Percentiles rank a stretch among this genome's conserved stretches.
These are phyloP conservation scores for Cucumis cinereus DNA, from an alignment of 306 rosid species.

Conservation along the genomic window DNA sequence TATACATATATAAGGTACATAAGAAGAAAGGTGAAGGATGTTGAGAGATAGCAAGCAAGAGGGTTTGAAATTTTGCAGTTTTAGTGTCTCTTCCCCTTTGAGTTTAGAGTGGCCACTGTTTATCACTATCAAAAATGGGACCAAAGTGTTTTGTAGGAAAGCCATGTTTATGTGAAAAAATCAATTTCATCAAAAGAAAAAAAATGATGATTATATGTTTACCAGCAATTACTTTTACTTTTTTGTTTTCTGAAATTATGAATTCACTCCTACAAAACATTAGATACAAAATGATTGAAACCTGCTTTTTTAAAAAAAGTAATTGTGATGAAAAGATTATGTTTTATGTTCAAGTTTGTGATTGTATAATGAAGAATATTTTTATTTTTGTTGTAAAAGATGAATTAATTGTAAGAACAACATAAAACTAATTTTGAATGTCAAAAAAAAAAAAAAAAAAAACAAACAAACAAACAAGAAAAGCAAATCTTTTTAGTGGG, in stretches of 20 bases:
- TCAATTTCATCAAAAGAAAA: background rate
- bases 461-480: too few species aligned
- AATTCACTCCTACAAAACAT: background rate
- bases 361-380: background rate
- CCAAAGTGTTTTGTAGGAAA: conserved; percentile 17
- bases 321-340: background rate
- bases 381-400: background rate
- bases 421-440: too few species aligned
- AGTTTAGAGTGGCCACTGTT: conserved; percentile 19
- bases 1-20: conserved; percentile 11
- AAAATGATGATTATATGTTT: background rate
- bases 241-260: too few species aligned
- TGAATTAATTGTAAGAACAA: background rate
- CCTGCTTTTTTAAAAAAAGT: background rate
- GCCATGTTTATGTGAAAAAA: conserved; percentile 16
- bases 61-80: conserved; percentile 53
- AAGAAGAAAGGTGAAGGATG: conserved; percentile 29
- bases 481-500: too few species aligned
- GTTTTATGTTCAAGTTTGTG: background rate
- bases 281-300: background rate
- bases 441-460: background rate
- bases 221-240: too few species aligned
- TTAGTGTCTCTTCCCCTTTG: conserved; percentile 32
- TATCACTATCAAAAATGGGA: conserved; percentile 16
- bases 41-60: conserved; percentile 26